Conservation (phyloP, 129 eudicot species). For the Silybum marianum region DNA sequence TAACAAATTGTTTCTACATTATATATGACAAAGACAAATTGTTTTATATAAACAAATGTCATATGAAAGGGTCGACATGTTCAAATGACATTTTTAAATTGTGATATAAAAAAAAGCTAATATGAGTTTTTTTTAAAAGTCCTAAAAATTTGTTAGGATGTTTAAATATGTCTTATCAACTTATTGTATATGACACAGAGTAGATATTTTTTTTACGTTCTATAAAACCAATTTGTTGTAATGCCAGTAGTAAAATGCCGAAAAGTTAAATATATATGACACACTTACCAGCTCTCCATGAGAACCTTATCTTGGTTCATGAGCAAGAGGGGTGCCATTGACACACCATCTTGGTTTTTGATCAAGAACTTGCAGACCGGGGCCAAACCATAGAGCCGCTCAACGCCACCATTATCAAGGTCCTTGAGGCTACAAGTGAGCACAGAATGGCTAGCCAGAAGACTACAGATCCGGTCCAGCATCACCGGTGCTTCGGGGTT, state of each 20-base stretch:
- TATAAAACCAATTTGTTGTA: no score
- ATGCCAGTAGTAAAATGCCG: background rate
- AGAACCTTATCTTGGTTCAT: constrained; percentile 89
- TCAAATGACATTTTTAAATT: no score
- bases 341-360: constrained; percentile 77
- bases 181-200: no score
- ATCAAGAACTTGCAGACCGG: constrained; percentile 88
- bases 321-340: constrained; percentile 72
- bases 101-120: no score
- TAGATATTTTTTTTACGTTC: no score
- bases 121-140: background rate
- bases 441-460: constrained; percentile 41
- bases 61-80: background rate
- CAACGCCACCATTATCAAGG: constrained; percentile 45
- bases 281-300: constrained; percentile 72
- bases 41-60: no score
- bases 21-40: no score
- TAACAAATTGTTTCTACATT: no score
- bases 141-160: no score
- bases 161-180: no score
- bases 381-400: constrained; percentile 77
- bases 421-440: constrained; percentile 42
- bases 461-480: constrained; percentile 39
- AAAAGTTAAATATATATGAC: background rate
- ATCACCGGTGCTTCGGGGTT: constrained; percentile 43